Base-by-base conservation (phyloP, 2,329 filamentous ascomycete species). In the Hymenotorrendiella dingleyae region DNA sequence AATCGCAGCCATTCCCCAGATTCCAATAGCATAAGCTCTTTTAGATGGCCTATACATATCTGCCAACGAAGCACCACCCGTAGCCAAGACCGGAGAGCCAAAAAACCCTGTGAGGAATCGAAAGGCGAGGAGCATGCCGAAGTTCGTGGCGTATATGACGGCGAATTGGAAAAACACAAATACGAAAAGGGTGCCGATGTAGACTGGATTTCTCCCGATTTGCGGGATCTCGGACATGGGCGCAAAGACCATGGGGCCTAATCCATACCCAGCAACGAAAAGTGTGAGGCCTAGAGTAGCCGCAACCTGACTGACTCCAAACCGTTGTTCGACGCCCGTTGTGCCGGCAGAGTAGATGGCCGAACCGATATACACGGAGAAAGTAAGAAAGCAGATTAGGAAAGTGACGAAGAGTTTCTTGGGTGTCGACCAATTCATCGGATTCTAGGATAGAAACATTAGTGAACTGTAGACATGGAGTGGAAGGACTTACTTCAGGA, bases 161-260 rank as follows among this genome's bases (percentile, higher is more conserved):
- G 21, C 1, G 72, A 72, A 5, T 81, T 33, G 28, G 9, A 43
- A 34, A 24, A 37, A 17, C 5, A 43, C 40, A 56, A 85, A 87
- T 17, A 85, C 66, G 40, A 75, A 72, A 61, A 86, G 80, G 4
- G 81, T 82, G 49, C 76, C 61, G 30, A 84, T 74, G 60, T 86
- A 86, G 2, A 82, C 72, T 0, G 75, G 74, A 54, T 81, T 86
- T 6, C 83, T 70, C 2, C 84, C 82, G 40, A 86, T 71, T 33
- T 69, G 58, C 0, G 82, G 80, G 12, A 86, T 75, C 62, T 86
- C 83, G 30, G 70, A 74, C 41, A 86, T 60, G 0, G 82, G 83
- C 0, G 78, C 77, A 63, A 77, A 85, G 24, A 86, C 47, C 42
- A 86, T 63, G 1, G 81, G 80, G 0, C 80, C 81, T 11, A 79